Evolutionary conservation across 495 filamentous ascomycete species (phyloP).

Genomic region (Penicillium samsonianum): DNA sequence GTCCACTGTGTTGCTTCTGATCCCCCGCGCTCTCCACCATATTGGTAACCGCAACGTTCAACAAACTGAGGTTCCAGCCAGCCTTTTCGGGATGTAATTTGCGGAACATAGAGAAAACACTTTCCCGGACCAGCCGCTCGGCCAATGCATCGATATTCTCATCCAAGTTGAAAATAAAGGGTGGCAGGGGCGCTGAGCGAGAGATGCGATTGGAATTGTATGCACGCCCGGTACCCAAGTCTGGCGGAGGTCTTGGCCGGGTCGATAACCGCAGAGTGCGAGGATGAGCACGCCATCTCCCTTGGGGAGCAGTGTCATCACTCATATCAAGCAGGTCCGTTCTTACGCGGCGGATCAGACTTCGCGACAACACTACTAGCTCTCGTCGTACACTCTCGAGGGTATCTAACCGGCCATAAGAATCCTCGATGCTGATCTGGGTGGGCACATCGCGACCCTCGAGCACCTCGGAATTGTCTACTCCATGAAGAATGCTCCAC

Average conservation of each 20-base stretch:
- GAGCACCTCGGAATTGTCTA: slow-evolving; percentile 63
- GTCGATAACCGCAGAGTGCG: slow-evolving; percentile 78
- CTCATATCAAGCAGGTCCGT: slow-evolving; percentile 65
- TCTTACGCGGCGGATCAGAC: slow-evolving; percentile 77
- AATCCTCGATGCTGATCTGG: slow-evolving; percentile 94
- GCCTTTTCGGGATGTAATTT: slow-evolving; percentile 67
- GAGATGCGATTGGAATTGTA: slow-evolving; percentile 64
- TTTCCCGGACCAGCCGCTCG: slow-evolving; percentile 68
- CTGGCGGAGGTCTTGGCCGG: slow-evolving; percentile 59
- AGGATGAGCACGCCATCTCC: slow-evolving; percentile 67
- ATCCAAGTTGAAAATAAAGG: slow-evolving; percentile 65
- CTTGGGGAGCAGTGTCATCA: slow-evolving; percentile 32
- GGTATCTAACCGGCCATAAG: slow-evolving; percentile 68
- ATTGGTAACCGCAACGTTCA: slow-evolving; percentile 87
- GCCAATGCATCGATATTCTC: slow-evolving; percentile 58
- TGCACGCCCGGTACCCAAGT: slow-evolving; percentile 50
- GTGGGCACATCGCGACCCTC: slow-evolving; percentile 71
- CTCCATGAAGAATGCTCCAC: slow-evolving; percentile 77
- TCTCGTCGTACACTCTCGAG: slow-evolving; percentile 63
- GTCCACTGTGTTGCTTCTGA: slow-evolving; percentile 49
- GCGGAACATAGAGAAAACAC: slow-evolving; percentile 67
- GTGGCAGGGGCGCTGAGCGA: slow-evolving; percentile 65
- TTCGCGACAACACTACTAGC: slow-evolving; percentile 61
- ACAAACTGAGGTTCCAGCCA: slow-evolving; percentile 75
- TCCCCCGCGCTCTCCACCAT: slow-evolving; percentile 66